Conservation (phyloP, 1,139 yeast species). For the Yamadazyma buinensis region DNA sequence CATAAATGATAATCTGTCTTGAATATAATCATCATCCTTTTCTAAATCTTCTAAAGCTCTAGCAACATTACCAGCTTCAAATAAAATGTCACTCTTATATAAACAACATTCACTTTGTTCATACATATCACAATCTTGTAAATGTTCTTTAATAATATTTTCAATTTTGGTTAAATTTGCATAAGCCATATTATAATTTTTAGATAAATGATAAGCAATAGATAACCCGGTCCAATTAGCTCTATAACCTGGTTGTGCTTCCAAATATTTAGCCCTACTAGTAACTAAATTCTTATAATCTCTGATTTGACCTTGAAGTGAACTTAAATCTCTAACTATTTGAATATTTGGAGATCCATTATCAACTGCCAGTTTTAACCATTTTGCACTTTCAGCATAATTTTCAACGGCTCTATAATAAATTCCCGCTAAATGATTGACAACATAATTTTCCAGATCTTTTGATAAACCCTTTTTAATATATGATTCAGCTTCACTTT, state of each 20-base stretch:
- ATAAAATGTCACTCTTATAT: conserved; percentile 66
- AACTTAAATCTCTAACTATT: conserved; percentile 76
- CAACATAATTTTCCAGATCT: conserved; percentile 59
- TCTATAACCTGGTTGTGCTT: conserved; percentile 76
- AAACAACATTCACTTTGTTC: conserved; percentile 81
- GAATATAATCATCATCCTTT: conserved; percentile 47
- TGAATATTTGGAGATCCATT: conserved; percentile 78
- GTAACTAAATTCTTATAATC: conserved; percentile 62
- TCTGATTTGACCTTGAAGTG: conserved; percentile 75
- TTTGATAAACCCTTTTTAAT: conserved; percentile 59
- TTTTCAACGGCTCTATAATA: conserved; percentile 69
- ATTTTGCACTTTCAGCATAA: conserved; percentile 74
- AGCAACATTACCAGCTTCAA: conserved; percentile 58
- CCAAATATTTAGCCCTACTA: conserved; percentile 68
- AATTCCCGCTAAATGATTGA: conserved; percentile 84
- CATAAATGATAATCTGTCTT: conserved; percentile 59
- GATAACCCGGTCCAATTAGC: conserved; percentile 94
- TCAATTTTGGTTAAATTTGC: conserved; percentile 73
- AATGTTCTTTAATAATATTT: conserved; percentile 62
- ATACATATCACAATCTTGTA: conserved; percentile 60
- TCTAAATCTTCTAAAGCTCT: conserved; percentile 64
- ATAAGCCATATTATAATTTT: conserved; percentile 65
- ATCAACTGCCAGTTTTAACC: conserved; percentile 74
- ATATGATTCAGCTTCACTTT: conserved; percentile 61
- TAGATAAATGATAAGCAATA: conserved; percentile 74